These are phyloP conservation scores for Globisporangium sylvaticum DNA, from an alignment of 352 stramenopile genomes.

Conservation along the genomic window DNA sequence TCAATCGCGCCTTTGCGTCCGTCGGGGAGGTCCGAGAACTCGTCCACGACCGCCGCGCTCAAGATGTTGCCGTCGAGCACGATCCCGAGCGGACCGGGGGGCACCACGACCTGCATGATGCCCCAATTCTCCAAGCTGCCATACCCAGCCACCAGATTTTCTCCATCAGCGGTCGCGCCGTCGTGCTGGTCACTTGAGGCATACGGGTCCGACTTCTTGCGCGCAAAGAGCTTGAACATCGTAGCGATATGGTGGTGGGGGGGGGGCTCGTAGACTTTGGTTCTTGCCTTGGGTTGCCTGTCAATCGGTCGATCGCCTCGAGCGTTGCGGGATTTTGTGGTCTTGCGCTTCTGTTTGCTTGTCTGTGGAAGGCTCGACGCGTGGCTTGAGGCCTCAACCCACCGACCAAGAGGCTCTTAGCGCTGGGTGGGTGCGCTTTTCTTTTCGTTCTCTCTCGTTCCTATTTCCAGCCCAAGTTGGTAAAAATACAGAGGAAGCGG, in stretches of 20 bases:
- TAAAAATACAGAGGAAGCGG: not conserved
- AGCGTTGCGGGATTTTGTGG: not conserved
- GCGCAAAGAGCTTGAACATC: conserved; percentile 12
- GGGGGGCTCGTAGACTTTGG: not conserved
- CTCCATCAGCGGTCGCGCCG: no score
- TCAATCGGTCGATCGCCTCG: not conserved
- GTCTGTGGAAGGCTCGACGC: no score
- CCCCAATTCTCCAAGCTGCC: conserved; percentile 19
- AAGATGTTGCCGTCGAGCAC: conserved; percentile 45
- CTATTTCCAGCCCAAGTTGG: not conserved
- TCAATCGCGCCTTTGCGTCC: conserved; percentile 46
- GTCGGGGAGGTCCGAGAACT: conserved; percentile 36
- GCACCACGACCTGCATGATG: conserved; percentile 42
- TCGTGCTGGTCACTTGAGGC: not conserved
- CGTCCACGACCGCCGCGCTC: conserved; percentile 43
- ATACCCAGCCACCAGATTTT: not conserved
- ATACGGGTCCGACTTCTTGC: not conserved
- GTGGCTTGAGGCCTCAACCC: not conserved
- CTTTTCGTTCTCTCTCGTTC: not conserved
- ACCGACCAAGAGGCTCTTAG: not conserved
- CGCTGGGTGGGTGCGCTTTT: not conserved
- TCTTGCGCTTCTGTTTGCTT: not conserved
- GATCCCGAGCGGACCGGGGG: conserved; percentile 51
- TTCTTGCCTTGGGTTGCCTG: not conserved
- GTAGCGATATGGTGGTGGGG: not conserved